Evolutionary conservation across 2,329 filamentous ascomycete genomes (phyloP), one percentile per base, ranked within the genome.

Genomic region (Fonsecaea monophora): DNA sequence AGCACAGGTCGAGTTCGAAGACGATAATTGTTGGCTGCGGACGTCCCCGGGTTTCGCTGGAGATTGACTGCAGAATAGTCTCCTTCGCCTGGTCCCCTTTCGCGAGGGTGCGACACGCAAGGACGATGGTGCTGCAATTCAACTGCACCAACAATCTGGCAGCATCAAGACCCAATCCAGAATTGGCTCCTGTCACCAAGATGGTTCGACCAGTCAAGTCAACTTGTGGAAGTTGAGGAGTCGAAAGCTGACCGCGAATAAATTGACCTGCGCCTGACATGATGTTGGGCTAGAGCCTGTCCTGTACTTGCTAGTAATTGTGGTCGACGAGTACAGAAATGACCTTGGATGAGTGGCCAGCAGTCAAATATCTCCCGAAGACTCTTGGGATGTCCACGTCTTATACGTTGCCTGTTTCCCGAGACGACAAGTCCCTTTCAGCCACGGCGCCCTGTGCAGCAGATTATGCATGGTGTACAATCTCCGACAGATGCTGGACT

Each of bases 151-250:
- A 79, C 2, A 82, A 77, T 8, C 76, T 76, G 7, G 80, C 78
- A 54, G 80, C 78, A 73, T 83, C 81, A 5, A 80, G 71, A 4
- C 82, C 82, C 0, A 82, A 74, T 1, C 82, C 82, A 4, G 75
- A 75, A 68, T 83, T 83, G 38, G 78, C 70, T 32, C 82, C 82
- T 0, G 81, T 83, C 34, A 83, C 71, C 42, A 83, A 77, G n/a
- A 82, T 72, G 1, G 78, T 81, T 64, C 81, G 75, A 53, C 71
- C 72, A 1, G 74, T 70, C 54, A 78, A 75, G 53, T 71, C 70
- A 18, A 63, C 55, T 37, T 38, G 48, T 13, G 70, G 70, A 9
- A 68, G 21, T 2, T 64, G 62, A 9, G 71, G 69, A 6, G 65
- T 71, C 8, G 62, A 50, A 21, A 72, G 60, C 42, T 70, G 68